Conservation (phyloP, 2,329 filamentous ascomycete species). For the Trichophyton mentagrophytes region DNA sequence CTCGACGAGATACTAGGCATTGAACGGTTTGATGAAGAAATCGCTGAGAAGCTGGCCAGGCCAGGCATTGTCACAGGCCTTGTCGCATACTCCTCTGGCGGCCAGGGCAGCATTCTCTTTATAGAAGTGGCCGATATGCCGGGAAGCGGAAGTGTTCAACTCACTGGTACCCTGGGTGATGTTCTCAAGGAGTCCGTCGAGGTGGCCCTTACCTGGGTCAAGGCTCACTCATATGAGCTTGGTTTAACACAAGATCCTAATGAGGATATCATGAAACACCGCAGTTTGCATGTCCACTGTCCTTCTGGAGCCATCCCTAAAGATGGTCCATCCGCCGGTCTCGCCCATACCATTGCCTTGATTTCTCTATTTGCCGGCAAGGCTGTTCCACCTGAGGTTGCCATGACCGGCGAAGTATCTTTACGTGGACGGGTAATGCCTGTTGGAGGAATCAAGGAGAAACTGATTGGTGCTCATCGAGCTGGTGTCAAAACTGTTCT, state of each 20-base stretch:
- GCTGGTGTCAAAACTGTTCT: slow-evolving; percentile 92
- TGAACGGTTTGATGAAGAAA: slow-evolving; percentile 88
- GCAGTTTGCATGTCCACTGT: slow-evolving; percentile 91
- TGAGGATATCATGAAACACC: slow-evolving; percentile 90
- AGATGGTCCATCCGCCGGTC: slow-evolving; percentile 70
- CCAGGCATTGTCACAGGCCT: slow-evolving; percentile 92
- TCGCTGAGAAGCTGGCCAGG: slow-evolving; percentile 68
- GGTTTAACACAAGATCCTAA: slow-evolving; percentile 67
- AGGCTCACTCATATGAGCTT: slow-evolving; percentile 84
- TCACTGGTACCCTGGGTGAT: slow-evolving; percentile 91
- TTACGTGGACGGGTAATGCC: slow-evolving; percentile 82
- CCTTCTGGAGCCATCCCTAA: slow-evolving; percentile 91
- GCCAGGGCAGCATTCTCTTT: slow-evolving; percentile 91
- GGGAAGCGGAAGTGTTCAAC: slow-evolving; percentile 76
- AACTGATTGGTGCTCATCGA: slow-evolving; percentile 82
- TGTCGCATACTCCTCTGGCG: slow-evolving; percentile 84
- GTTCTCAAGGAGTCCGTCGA: slow-evolving; percentile 96
- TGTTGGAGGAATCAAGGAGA: slow-evolving; percentile 97
- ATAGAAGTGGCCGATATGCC: slow-evolving; percentile 98
- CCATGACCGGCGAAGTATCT: slow-evolving; percentile 77
- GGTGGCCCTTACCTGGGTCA: slow-evolving; percentile 93
- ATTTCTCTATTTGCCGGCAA: slow-evolving; percentile 81
- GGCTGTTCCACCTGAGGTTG: slow-evolving; percentile 76
- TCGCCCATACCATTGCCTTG: slow-evolving; percentile 86
- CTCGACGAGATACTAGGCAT: slow-evolving; percentile 84